Base-by-base conservation (phyloP, 2,329 filamentous ascomycete species). In the Colletotrichum tropicicola region DNA sequence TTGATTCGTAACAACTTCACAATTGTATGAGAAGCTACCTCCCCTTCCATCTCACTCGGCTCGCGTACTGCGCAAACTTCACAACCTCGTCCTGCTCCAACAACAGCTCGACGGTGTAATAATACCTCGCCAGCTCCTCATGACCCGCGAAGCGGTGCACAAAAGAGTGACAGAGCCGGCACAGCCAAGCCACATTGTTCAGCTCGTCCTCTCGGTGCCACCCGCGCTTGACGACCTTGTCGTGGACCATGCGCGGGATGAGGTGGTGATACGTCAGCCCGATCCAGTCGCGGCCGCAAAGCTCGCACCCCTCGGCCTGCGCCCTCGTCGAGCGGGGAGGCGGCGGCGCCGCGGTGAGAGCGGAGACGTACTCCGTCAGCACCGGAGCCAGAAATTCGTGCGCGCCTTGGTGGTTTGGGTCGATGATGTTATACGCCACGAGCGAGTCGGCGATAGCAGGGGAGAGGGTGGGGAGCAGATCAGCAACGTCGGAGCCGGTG, bases 151-250 rank as follows among this genome's bases (percentile, higher is more conserved):
- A 87, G 39, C 87, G 81, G 80, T 97, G 93, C 74, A 97, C 92
- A 74, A 93, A 94, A 43, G 85, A 87, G 80, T 97, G 93, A 72
- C 93, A 97, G 3, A 92, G 91, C 52, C 92, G 84, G 77, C 93
- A 97, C 69, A 97, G 78, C 93, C 93, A 97, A 12, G 93, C 93
- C 19, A 96, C 93, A 73, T 89, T 93, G 71, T 92, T 88, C 75
- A 97, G 75, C 78, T 89, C 87, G 75, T 92, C 91, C 67, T 89
- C 87, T 4, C 85, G 85, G 79, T 94, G 92, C 93, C 93, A 97
- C 1, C 91, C 91, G 43, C 92, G 83, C 81, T 92, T 93, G 39
- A 93, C 75, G 4, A 87, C 92, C 74, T 93, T 93, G 7, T 86
- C 89, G 76, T 97, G 93, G 64, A 93, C 89, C 44, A 87, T 85